phyloP scores from a whole-genome alignment of 2,329 filamentous ascomycete genomes.

The Annulohypoxylon truncatum region DNA sequence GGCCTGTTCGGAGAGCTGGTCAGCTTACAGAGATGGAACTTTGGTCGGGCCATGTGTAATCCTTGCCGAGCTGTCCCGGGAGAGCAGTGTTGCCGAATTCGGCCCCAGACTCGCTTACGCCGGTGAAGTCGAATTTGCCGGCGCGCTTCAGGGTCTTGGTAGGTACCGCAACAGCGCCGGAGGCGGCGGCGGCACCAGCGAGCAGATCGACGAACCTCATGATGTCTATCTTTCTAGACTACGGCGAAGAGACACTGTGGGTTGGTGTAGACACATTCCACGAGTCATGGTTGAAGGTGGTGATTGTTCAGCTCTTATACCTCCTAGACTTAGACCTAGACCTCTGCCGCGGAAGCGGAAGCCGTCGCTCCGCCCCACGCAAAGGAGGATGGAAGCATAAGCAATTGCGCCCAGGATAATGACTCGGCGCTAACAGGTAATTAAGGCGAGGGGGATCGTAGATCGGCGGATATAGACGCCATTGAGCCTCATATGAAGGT shows the following conservation, averaged over 20 bases:
- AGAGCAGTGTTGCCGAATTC: conserved; percentile 69
- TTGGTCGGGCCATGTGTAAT: conserved; percentile 70
- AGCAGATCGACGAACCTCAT: conserved; percentile 53
- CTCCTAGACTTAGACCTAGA: not conserved
- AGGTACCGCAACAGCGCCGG: conserved; percentile 49
- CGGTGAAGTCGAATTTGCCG: conserved; percentile 52
- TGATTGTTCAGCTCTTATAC: conserved; percentile 28
- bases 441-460: conserved; percentile 30
- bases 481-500: conserved; percentile 37
- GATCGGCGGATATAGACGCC: conserved; percentile 27
- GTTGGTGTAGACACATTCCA: conserved; percentile 5
- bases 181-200: conserved; percentile 46
- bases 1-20: not conserved
- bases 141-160: conserved; percentile 51
- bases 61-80: conserved; percentile 66
- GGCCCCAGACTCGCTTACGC: conserved; percentile 61
- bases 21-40: conserved; percentile 54
- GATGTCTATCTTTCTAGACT: conserved; percentile 37
- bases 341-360: conserved; percentile 38
- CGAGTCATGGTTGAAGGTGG: not conserved
- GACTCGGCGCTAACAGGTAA: conserved; percentile 23
- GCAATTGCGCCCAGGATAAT: conserved; percentile 9
- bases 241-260: conserved; percentile 16
- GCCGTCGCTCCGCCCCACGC: conserved; percentile 44
- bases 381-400: conserved; percentile 39